Percentiles rank a stretch among this genome's conserved stretches.
phyloP scores from a whole-genome alignment of 306 rosid genomes.

The Castanospermum australe region DNA sequence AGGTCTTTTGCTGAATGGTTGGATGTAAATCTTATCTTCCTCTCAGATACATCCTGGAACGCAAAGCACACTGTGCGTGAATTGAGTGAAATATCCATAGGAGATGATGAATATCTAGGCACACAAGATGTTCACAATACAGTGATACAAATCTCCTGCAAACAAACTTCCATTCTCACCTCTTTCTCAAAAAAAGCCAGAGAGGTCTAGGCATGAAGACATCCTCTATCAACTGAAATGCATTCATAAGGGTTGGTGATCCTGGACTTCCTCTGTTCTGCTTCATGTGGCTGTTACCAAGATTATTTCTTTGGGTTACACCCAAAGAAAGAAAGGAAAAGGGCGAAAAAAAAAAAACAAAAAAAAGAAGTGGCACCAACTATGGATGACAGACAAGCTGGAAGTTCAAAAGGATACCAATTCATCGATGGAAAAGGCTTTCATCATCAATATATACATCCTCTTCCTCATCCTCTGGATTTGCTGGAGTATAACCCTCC shows the following conservation, averaged over 20 bases:
- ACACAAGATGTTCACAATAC: not conserved
- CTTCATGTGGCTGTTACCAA: conserved; percentile 50
- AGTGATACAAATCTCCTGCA: not conserved
- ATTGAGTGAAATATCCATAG: not conserved
- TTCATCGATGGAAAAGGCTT: conserved; percentile 53
- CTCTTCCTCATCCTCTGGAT: conserved; percentile 65
- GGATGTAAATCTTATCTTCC: conserved; percentile 92
- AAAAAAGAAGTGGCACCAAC: not conserved
- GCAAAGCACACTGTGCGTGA: not conserved
- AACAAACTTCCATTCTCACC: conserved; percentile 42
- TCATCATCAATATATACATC: conserved; percentile 42
- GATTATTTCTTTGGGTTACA: conserved; percentile 1
- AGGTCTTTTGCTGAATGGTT: conserved; percentile 69
- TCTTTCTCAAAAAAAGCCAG: conserved; percentile 95
- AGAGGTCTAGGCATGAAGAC: conserved; percentile 83
- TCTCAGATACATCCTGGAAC: conserved; percentile 76
- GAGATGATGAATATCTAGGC: not conserved
- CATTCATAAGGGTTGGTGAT: conserved; percentile 64
- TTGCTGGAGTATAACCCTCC: conserved; percentile 52
- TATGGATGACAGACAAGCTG: not conserved
- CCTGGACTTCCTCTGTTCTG: conserved; percentile 43
- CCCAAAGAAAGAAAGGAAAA: not conserved
- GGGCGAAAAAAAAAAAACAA: not conserved
- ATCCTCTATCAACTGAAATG: conserved; percentile 91
- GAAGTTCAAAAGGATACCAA: conserved; percentile 39